phyloP scores from a whole-genome alignment of 129 eudicot genomes.

The Scalesia atractyloides region DNA sequence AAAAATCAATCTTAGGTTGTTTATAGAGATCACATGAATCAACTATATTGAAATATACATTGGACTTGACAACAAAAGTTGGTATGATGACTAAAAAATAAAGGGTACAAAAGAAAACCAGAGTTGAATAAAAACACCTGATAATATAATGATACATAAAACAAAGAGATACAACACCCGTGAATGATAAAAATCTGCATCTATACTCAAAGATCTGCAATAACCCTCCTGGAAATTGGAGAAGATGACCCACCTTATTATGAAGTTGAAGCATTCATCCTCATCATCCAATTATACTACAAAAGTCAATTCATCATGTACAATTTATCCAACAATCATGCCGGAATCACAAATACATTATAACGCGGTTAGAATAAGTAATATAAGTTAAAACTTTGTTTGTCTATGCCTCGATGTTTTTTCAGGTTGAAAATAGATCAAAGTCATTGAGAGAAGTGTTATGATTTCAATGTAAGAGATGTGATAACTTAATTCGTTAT shows the following conservation, averaged over 20 bases:
- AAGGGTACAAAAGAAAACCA: not conserved
- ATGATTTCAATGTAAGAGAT: no score
- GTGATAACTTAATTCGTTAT: no score
- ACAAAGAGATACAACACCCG: slow-evolving; percentile 4
- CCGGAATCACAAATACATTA: not conserved
- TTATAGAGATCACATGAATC: not conserved
- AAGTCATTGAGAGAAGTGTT: no score
- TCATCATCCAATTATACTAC: not conserved
- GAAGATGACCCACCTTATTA: slow-evolving; percentile 2
- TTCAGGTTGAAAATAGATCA: no score
- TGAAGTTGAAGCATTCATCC: not conserved
- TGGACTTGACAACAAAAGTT: not conserved
- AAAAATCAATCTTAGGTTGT: no score
- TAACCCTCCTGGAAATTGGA: not conserved
- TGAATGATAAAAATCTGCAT: not conserved
- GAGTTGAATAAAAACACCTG: not conserved
- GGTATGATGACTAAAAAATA: not conserved
- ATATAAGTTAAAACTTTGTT: no score
- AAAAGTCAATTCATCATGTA: not conserved
- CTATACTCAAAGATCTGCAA: slow-evolving; percentile 6
- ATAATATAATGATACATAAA: slow-evolving; percentile 6
- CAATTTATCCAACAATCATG: not conserved
- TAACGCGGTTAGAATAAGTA: no score
- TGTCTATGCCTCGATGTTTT: no score
- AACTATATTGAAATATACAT: not conserved